These are phyloP conservation scores for Macadamia tetraphylla DNA, from an alignment of 164 flowering plant genomes.

Conservation along the genomic window DNA sequence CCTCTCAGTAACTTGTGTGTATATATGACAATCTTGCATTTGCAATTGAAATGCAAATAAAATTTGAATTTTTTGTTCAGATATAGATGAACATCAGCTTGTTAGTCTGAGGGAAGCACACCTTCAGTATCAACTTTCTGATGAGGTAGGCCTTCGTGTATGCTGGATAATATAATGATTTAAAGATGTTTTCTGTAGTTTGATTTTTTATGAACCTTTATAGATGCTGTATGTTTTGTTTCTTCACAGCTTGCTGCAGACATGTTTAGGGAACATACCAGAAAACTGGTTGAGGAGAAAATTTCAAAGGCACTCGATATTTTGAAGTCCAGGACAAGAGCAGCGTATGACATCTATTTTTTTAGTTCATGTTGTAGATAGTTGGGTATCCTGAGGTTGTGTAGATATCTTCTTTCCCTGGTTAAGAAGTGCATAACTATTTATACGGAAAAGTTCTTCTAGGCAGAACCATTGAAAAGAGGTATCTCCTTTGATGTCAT, in stretches of 20 bases:
- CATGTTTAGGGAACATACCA: slow-evolving; percentile 65
- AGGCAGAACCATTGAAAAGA: no score
- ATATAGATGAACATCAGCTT: slow-evolving; percentile 53
- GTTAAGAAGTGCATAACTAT: no score
- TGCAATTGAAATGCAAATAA: neutral
- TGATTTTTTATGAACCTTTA: neutral
- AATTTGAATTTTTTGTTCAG: slow-evolving; percentile 25
- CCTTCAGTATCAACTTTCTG: slow-evolving; percentile 59
- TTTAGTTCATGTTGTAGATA: neutral
- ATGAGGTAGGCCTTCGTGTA: slow-evolving; percentile 56
- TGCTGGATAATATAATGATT: neutral
- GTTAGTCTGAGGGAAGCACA: slow-evolving; percentile 67
- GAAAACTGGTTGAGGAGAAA: slow-evolving; percentile 73
- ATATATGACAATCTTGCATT: neutral
- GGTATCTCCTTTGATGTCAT: no score
- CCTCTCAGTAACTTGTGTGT: no score
- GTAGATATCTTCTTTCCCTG: no score
- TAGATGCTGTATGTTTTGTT: slow-evolving; percentile 3
- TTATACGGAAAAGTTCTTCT: no score
- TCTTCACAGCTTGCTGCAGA: slow-evolving; percentile 82
- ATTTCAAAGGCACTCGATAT: slow-evolving; percentile 54
- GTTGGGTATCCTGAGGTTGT: no score
- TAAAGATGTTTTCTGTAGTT: neutral
- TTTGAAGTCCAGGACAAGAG: slow-evolving; percentile 67
- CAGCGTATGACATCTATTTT: slow-evolving; percentile 38